Evolutionary conservation across 805 yeast genomes (phyloP).

Genomic region (Candida piceae): DNA sequence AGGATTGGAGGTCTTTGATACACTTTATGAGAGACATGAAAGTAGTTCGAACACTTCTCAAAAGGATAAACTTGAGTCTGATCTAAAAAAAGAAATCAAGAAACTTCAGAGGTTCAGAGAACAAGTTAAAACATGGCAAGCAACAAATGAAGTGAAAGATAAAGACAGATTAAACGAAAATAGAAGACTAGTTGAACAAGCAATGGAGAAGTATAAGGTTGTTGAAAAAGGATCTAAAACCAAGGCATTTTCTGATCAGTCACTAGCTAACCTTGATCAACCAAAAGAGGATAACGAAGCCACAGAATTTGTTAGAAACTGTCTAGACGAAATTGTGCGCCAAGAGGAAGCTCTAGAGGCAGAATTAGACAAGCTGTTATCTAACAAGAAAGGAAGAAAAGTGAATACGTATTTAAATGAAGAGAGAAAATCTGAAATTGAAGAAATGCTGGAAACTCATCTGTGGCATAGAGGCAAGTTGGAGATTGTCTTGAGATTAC

Average conservation of each 20-base stretch:
- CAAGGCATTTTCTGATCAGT: constrained; percentile 55
- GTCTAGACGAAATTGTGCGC: constrained; percentile 72
- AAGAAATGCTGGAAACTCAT: constrained; percentile 66
- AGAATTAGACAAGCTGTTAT: constrained; percentile 50
- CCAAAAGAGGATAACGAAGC: constrained; percentile 77
- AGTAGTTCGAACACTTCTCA: constrained; percentile 45
- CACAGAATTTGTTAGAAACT: constrained; percentile 58
- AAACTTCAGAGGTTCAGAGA: constrained; percentile 55
- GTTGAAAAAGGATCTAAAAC: constrained; percentile 53
- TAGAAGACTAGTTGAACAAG: constrained; percentile 34
- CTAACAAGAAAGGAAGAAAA: constrained; percentile 50
- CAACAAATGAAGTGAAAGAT: constrained; percentile 48
- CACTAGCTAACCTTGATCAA: constrained; percentile 40
- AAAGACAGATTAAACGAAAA: constrained; percentile 43
- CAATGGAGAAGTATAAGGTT: constrained; percentile 59
- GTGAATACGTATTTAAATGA: constrained; percentile 33
- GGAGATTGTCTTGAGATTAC: constrained; percentile 67
- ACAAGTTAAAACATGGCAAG: constrained; percentile 55
- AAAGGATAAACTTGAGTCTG: constrained; percentile 52
- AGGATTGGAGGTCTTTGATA: constrained; percentile 52
- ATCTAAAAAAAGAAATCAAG: constrained; percentile 55
- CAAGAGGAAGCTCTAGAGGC: constrained; percentile 78
- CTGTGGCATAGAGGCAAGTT: constrained; percentile 72
- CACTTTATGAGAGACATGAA: constrained; percentile 49
- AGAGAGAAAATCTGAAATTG: constrained; percentile 52